Evolutionary conservation across 108 stramenopile genomes (phyloP).

Genomic region (Discostella stelligeroides): DNA sequence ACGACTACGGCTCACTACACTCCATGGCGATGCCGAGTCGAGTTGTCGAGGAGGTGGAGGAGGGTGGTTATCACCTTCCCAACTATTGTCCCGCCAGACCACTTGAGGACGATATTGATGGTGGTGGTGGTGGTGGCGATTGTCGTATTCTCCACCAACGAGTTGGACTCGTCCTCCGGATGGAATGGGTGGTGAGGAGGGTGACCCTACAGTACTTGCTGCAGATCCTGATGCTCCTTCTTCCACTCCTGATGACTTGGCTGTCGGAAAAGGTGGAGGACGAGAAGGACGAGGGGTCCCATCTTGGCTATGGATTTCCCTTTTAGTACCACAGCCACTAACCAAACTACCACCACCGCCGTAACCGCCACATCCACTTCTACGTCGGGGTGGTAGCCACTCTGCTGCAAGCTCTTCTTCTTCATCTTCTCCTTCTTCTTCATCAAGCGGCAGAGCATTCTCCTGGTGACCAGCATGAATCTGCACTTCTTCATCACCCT

Average conservation of each 20-base stretch:
- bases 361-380: neutral
- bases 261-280: neutral
- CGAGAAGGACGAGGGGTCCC: neutral
- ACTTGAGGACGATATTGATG: neutral
- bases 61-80: no score
- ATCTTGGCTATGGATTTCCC: no score
- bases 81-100: no score
- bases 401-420: neutral
- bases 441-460: neutral
- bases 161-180: conserved; percentile 15
- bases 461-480: neutral
- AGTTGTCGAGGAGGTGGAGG: no score
- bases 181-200: neutral
- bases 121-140: neutral
- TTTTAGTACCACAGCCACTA: neutral
- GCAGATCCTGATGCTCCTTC: no score
- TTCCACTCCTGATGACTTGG: neutral
- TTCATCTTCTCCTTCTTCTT: neutral
- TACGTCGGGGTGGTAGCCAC: conserved; percentile 1
- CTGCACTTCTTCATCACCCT: neutral
- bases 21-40: neutral
- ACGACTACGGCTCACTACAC: neutral
- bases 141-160: conserved; percentile 4
- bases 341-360: neutral
- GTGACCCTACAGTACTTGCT: no score